These are phyloP conservation scores for Zygosaccharomyces kombuchaensis DNA, from an alignment of 805 yeast species.

Conservation along the genomic window DNA sequence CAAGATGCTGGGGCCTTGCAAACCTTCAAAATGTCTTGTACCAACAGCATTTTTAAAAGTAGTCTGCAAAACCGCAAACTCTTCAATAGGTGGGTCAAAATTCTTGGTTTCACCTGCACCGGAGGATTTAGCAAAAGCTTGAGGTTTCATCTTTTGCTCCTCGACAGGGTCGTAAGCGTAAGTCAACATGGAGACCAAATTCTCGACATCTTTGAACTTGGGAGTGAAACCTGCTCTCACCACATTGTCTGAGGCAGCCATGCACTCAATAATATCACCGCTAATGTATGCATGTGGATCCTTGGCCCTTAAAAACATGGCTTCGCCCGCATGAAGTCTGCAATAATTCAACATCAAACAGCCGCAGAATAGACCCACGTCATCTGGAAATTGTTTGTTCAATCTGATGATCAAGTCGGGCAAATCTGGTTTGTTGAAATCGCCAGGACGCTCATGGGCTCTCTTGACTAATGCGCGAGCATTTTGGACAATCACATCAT, in stretches of 20 bases:
- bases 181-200: slow-evolving; percentile 85
- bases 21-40: slow-evolving; percentile 50
- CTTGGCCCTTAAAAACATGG: slow-evolving; percentile 92
- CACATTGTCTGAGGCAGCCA: slow-evolving; percentile 99
- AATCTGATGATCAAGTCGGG: slow-evolving; percentile 73
- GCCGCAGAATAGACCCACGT: slow-evolving; percentile 94
- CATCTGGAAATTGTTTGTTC: slow-evolving; percentile 85
- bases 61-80: slow-evolving; percentile 89
- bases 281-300: slow-evolving; percentile 97
- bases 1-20: slow-evolving; percentile 84
- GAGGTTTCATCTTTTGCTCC: slow-evolving; percentile 84
- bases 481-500: slow-evolving; percentile 47
- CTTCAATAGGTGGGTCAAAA: slow-evolving; percentile 95
- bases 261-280: slow-evolving; percentile 98
- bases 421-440: slow-evolving; percentile 50
- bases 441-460: slow-evolving; percentile 53
- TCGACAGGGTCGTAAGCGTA: slow-evolving; percentile 84
- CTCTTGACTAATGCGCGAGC: slow-evolving; percentile 65
- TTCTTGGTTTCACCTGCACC: slow-evolving; percentile 66
- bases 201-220: slow-evolving; percentile 91
- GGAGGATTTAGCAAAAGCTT: slow-evolving; percentile 43
- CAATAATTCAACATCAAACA: slow-evolving; percentile 89
- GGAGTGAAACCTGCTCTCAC: slow-evolving; percentile 99
- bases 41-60: slow-evolving; percentile 47
- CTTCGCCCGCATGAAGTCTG: slow-evolving; percentile 79